Percentiles rank a stretch among this genome's conserved stretches.
Conservation (phyloP, 257 asterid species). For the Jacaranda mimosifolia region DNA sequence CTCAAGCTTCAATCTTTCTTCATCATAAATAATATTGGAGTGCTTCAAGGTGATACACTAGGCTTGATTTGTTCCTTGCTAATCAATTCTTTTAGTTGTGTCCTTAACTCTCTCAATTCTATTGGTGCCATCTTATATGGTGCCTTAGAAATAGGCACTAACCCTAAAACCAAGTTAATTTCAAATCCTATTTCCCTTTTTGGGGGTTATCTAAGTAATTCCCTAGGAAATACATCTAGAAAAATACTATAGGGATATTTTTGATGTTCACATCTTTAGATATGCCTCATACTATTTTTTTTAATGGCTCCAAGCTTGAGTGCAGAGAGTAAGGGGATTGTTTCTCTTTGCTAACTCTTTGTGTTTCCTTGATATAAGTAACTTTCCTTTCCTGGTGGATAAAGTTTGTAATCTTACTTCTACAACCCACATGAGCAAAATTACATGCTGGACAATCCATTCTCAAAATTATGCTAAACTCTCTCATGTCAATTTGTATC, state of each 20-base stretch:
- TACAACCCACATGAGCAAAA: neutral
- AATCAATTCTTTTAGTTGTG: too few species aligned
- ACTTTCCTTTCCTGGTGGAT: neutral
- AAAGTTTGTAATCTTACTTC: neutral
- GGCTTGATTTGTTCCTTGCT: too few species aligned
- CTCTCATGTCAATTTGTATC: neutral
- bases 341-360: too few species aligned
- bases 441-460: neutral
- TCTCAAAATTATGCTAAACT: neutral
- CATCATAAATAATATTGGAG: too few species aligned
- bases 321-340: neutral
- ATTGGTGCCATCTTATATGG: too few species aligned
- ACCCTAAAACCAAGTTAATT: neutral
- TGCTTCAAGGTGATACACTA: too few species aligned
- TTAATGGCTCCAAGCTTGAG: neutral
- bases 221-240: neutral
- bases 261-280: neutral
- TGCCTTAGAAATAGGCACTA: too few species aligned
- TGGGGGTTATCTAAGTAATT: neutral
- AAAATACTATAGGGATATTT: neutral
- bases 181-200: neutral
- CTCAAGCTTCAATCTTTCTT: neutral
- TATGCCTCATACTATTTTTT: neutral
- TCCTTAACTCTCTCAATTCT: too few species aligned
- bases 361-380: too few species aligned